Conservation (phyloP, 768 basidiomycete genomes). For the Tylopilus sp. region DNA sequence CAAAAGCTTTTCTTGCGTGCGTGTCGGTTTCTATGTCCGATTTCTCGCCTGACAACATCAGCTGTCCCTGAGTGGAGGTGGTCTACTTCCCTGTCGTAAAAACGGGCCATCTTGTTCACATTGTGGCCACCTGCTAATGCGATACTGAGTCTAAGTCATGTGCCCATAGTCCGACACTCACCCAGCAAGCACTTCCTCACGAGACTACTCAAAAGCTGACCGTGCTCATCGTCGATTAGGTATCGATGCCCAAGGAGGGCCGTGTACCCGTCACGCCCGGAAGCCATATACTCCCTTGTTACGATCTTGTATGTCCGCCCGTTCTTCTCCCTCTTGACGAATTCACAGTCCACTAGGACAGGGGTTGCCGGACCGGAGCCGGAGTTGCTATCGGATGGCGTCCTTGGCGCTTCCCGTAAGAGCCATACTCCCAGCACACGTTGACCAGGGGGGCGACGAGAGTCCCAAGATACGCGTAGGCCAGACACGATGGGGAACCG, state of each 20-base stretch:
- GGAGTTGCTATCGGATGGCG: slow-evolving; percentile 18
- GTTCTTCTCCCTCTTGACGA: slow-evolving; percentile 48
- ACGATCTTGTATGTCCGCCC: slow-evolving; percentile 73
- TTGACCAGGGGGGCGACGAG: slow-evolving; percentile 61
- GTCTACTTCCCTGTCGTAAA: slow-evolving; percentile 26
- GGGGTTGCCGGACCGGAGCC: slow-evolving; percentile 27
- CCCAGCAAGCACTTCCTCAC: slow-evolving; percentile 85
- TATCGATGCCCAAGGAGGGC: slow-evolving; percentile 62
- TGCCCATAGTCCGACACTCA: slow-evolving; percentile 22
- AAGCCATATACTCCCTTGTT: slow-evolving; percentile 83
- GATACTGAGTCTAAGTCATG: slow-evolving; percentile 7
- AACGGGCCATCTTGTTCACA: slow-evolving; percentile 59
- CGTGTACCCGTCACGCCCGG: slow-evolving; percentile 80
- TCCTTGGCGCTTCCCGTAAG: slow-evolving; percentile 33
- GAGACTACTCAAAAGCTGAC: slow-evolving; percentile 71
- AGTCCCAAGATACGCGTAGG: slow-evolving; percentile 85
- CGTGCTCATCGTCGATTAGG: slow-evolving; percentile 81
- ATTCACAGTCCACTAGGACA: slow-evolving; percentile 44
- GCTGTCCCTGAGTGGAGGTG: slow-evolving; percentile 44
- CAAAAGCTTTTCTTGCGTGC: slow-evolving; percentile 18
- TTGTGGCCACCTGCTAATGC: slow-evolving; percentile 59
- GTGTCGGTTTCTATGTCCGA: slow-evolving; percentile 35
- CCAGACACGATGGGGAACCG: slow-evolving; percentile 90
- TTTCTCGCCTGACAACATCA: slow-evolving; percentile 46
- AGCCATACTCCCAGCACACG: slow-evolving; percentile 75